Conservation (phyloP, 108 stramenopile genomes). For the Pseudonitzschia delicatissima region DNA sequence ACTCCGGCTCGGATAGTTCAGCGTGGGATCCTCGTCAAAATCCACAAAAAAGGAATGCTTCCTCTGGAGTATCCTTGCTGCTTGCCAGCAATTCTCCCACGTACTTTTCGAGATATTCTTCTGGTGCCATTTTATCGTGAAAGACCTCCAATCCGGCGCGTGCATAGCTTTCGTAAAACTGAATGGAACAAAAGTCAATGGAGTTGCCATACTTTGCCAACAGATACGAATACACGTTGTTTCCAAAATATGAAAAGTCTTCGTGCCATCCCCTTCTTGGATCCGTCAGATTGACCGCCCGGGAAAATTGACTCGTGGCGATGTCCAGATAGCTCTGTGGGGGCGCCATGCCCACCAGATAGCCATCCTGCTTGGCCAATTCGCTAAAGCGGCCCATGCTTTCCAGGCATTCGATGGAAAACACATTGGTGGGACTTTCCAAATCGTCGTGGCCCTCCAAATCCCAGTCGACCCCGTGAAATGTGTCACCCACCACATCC, state of each 20-base stretch:
- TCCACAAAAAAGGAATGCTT: constrained; percentile 19
- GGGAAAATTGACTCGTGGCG: constrained; percentile 11
- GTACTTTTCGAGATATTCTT: constrained; percentile 31
- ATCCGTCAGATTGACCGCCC: constrained; percentile 49
- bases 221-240: constrained; percentile 75
- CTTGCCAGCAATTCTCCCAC: constrained; percentile 4
- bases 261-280: constrained; percentile 31
- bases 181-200: constrained; percentile 78
- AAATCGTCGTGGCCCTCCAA: constrained; percentile 76
- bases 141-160: constrained; percentile 51
- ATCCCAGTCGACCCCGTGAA: constrained; percentile 88
- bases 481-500: constrained; percentile 35
- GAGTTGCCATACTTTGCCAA: constrained; percentile 61
- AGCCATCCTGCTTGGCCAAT: constrained; percentile 47
- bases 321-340: constrained; percentile 84
- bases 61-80: not conserved
- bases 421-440: constrained; percentile 37
- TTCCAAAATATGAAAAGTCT: constrained; percentile 70
- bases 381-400: constrained; percentile 58
- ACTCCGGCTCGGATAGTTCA: constrained; percentile 12
- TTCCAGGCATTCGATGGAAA: constrained; percentile 53
- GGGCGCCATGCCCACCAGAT: constrained; percentile 79
- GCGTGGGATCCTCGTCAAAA: constrained; percentile 35
- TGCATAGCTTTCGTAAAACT: constrained; percentile 84
- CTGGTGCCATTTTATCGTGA: constrained; percentile 17